Evolutionary conservation across 305 asterid species (phyloP).

Genomic region (Solanum hybrid): DNA sequence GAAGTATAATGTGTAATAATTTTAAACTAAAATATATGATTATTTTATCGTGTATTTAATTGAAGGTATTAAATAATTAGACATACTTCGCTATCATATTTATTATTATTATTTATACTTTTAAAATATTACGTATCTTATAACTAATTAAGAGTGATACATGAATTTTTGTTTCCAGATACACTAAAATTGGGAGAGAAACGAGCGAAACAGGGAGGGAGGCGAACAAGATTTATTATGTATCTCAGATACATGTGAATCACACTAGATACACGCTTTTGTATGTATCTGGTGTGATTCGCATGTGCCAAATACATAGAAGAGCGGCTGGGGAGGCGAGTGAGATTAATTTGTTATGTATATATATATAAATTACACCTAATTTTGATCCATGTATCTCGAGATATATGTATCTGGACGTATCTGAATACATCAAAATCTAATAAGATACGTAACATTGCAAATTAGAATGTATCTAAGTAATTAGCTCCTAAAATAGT

Average conservation of each 20-base stretch:
- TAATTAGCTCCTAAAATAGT: too few species aligned
- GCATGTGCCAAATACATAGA: background rate
- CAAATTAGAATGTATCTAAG: background rate
- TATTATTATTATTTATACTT: too few species aligned
- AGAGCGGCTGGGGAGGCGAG: background rate
- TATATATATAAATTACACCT: background rate
- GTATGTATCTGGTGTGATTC: background rate
- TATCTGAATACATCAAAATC: too few species aligned
- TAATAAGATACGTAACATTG: too few species aligned
- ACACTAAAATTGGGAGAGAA: background rate
- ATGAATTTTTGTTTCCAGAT: background rate
- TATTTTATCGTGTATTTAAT: background rate
- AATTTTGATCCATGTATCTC: background rate
- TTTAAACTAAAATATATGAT: too few species aligned
- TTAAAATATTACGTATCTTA: too few species aligned
- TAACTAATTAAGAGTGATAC: too few species aligned
- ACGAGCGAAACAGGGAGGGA: background rate
- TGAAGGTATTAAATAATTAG: background rate
- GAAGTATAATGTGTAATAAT: too few species aligned
- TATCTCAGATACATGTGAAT: too few species aligned
- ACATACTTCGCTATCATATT: too few species aligned
- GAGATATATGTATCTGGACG: background rate
- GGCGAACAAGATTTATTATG: too few species aligned
- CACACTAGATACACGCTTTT: too few species aligned
- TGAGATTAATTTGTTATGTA: background rate